phyloP scores from a whole-genome alignment of 2,329 filamentous ascomycete genomes.

The Colletotrichum sp. region DNA sequence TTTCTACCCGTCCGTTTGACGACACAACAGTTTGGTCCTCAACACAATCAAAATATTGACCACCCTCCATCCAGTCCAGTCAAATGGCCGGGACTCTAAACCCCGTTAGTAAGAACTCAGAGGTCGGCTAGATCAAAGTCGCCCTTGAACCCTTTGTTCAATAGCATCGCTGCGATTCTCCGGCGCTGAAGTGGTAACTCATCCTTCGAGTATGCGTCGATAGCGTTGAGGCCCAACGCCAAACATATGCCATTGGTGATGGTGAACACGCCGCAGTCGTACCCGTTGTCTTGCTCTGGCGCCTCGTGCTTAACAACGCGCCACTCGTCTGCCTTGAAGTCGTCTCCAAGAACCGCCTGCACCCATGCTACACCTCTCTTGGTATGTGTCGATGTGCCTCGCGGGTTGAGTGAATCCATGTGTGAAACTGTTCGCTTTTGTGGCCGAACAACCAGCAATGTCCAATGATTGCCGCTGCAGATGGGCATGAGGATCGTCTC shows the following conservation, averaged over 20 bases:
- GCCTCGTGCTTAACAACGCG: conserved; percentile 52
- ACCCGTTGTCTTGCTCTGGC: conserved; percentile 67
- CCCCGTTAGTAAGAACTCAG: conserved; percentile 18
- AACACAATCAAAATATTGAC: neutral
- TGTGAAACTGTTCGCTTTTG: conserved; percentile 66
- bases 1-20: neutral
- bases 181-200: conserved; percentile 66
- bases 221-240: conserved; percentile 57
- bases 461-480: conserved; percentile 72
- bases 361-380: conserved; percentile 59
- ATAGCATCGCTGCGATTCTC: conserved; percentile 67
- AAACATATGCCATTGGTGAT: conserved; percentile 75
- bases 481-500: conserved; percentile 75
- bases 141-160: conserved; percentile 70
- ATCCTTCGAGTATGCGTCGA: conserved; percentile 50
- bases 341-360: conserved; percentile 56
- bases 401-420: conserved; percentile 67
- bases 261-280: conserved; percentile 80
- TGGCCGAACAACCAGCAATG: conserved; percentile 71
- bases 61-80: neutral
- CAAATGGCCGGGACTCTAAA: neutral
- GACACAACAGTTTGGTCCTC: neutral
- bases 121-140: conserved; percentile 58
- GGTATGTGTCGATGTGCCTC: conserved; percentile 45
- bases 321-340: conserved; percentile 67